Conservation (phyloP, 352 stramenopile species). For the Aphanomyces invadans region DNA sequence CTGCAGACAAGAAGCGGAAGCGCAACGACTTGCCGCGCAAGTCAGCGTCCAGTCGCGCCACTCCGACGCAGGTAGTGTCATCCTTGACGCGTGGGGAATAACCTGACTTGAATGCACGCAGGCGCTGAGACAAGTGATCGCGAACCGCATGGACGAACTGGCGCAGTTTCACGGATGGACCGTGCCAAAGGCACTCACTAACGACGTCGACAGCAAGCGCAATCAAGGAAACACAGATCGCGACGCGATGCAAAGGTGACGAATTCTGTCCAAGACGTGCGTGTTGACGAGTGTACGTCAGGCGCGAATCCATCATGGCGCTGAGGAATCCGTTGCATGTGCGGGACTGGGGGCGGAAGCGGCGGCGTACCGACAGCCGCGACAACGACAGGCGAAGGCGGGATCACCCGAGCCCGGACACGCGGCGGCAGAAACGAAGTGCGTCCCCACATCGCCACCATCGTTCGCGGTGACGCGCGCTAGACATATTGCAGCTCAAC, state of each 20-base stretch:
- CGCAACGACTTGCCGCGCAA: not conserved
- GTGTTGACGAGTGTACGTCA: no score
- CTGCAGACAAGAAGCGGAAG: not conserved
- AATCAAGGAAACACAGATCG: no score
- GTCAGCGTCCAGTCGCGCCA: not conserved
- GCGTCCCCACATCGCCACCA: not conserved
- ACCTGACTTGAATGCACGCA: not conserved
- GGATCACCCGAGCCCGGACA: no score
- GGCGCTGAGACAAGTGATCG: not conserved
- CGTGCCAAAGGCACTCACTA: no score
- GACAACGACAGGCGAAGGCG: not conserved
- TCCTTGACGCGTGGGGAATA: no score
- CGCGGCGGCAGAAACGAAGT: not conserved
- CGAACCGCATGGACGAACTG: not conserved
- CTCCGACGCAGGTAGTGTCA: not conserved
- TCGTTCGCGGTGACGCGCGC: not conserved
- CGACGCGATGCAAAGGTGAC: no score
- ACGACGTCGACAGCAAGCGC: no score
- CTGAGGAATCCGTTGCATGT: constrained; percentile 11
- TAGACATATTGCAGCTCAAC: not conserved
- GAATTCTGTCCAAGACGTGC: no score
- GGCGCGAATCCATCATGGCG: not conserved
- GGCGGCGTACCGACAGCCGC: not conserved
- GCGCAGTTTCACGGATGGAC: not conserved
- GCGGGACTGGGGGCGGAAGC: not conserved